These are phyloP conservation scores for Aphanomyces euteiches DNA, from an alignment of 352 stramenopile genomes.

Conservation along the genomic window DNA sequence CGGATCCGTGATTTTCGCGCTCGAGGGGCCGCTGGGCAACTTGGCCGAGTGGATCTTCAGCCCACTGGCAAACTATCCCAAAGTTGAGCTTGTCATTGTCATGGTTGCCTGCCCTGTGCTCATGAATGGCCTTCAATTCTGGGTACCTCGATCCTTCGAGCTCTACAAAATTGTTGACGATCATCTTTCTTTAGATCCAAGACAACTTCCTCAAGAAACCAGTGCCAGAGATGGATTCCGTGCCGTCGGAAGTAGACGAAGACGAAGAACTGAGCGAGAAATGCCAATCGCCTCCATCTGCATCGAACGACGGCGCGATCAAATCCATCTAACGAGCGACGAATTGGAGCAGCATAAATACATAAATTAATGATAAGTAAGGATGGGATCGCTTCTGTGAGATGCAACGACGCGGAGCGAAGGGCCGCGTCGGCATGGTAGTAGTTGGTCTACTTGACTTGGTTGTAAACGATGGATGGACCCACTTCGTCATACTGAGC, in stretches of 20 bases:
- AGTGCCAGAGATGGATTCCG: conserved; percentile 39
- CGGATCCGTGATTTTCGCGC: conserved; percentile 61
- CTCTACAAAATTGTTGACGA: not conserved
- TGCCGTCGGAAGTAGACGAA: conserved; percentile 1
- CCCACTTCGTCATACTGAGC: conserved; percentile 88
- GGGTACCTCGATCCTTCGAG: conserved; percentile 29
- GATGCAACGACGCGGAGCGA: no score
- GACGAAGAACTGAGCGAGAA: not conserved
- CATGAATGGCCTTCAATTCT: conserved; percentile 88
- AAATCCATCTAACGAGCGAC: conserved; percentile 8
- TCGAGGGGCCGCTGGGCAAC: conserved; percentile 57
- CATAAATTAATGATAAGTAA: no score
- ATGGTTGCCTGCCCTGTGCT: conserved; percentile 86
- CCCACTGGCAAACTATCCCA: conserved; percentile 58
- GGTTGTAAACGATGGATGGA: conserved; percentile 81
- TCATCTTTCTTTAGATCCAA: conserved; percentile 56
- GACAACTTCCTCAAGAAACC: conserved; percentile 89
- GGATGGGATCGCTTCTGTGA: no score
- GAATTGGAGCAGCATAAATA: no score
- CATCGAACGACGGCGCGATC: not conserved
- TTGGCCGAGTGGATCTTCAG: conserved; percentile 65
- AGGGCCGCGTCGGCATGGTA: no score
- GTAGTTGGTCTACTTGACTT: conserved; percentile 30
- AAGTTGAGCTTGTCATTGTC: conserved; percentile 72
- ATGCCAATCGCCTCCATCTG: not conserved